Conservation (phyloP, 176 grass and related monocot species). For the Miscanthus lutarioriparius region DNA sequence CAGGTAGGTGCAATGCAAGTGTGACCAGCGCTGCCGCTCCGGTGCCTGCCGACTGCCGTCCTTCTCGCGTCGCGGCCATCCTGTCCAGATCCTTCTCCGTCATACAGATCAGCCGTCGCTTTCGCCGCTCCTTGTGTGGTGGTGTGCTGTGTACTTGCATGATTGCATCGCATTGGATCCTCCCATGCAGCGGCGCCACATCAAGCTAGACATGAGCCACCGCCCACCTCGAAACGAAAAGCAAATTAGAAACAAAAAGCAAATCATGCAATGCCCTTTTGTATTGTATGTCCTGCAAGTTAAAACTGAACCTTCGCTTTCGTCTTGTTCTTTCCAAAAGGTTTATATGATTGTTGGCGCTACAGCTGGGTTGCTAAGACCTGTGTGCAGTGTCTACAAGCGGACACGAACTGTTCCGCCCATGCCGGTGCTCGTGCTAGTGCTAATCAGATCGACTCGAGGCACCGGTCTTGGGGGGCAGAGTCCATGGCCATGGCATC, state of each 20-base stretch:
- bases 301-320: not conserved
- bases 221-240: not conserved
- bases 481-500: not conserved
- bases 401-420: conserved; percentile 29
- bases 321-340: not conserved
- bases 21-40: not conserved
- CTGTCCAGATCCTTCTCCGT: conserved; percentile 12
- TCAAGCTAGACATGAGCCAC: not conserved
- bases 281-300: not conserved
- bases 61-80: conserved; percentile 12
- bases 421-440: not conserved
- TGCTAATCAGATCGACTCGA: not conserved
- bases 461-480: not conserved
- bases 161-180: not conserved
- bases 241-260: not conserved
- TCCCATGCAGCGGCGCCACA: conserved; percentile 10
- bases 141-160: not conserved
- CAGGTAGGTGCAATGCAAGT: not conserved
- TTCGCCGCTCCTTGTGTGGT: not conserved
- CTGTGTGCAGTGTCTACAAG: conserved; percentile 17
- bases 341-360: not conserved
- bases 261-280: not conserved
- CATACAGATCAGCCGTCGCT: conserved; percentile 33
- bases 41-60: not conserved
- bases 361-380: conserved; percentile 36